Evolutionary conservation across 179 eudicot genomes (phyloP).

Genomic region (Silene noctiflora): DNA sequence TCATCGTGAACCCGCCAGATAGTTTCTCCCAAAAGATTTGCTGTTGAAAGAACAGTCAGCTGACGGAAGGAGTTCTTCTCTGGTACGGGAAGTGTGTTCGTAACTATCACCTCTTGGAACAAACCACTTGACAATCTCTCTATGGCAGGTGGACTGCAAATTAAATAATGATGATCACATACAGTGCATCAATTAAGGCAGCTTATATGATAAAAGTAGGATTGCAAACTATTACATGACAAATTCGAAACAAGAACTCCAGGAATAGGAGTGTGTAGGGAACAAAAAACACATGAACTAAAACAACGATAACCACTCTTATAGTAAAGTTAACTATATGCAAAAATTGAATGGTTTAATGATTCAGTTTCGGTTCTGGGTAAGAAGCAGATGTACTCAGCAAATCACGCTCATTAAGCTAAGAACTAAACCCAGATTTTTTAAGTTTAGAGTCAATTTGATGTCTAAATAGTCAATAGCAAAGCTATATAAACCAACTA

Average conservation of each 20-base stretch:
- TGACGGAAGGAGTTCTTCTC: conserved; percentile 80
- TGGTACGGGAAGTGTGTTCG: conserved; percentile 78
- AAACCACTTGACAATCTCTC: conserved; percentile 88
- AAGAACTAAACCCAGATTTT: neutral
- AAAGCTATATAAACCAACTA: neutral
- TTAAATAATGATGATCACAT: conserved; percentile 1
- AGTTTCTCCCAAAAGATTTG: conserved; percentile 89
- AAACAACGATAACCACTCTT: no score
- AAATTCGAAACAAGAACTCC: no score
- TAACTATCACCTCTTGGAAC: conserved; percentile 87
- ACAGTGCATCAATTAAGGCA: neutral
- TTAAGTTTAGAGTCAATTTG: neutral
- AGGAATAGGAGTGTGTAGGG: no score
- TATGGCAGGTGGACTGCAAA: conserved; percentile 85
- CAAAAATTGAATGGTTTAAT: no score
- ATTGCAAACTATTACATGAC: no score
- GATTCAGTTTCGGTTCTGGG: no score
- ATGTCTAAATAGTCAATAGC: neutral
- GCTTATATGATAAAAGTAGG: neutral
- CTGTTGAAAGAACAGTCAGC: conserved; percentile 86
- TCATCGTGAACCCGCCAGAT: conserved; percentile 95
- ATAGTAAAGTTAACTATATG: no score
- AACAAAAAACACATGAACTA: no score
- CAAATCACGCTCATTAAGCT: neutral
- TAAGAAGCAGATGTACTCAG: no score